A percentile compares a stretch with the other conserved stretches of the same genome.
phyloP scores from a whole-genome alignment of 129 eudicot genomes.

The Flaveria brownii region DNA sequence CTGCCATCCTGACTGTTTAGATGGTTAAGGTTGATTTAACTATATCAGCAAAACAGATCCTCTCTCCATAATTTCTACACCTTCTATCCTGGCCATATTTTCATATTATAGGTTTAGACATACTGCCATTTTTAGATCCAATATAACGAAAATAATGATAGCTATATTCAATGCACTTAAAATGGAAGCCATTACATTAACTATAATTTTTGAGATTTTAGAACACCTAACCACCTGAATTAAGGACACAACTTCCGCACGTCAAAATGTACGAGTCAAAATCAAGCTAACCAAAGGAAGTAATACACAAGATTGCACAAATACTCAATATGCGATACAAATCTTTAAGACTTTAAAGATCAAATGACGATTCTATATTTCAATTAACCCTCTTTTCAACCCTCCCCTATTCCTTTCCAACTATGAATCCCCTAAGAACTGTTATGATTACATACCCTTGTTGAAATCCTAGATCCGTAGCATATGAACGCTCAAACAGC shows the following conservation, averaged over 20 bases:
- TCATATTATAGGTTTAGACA: conserved; percentile 9
- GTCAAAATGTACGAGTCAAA: background rate
- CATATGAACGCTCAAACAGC: background rate
- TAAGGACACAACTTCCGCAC: background rate
- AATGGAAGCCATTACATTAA: background rate
- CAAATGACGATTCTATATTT: conserved; percentile 1
- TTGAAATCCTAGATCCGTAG: background rate
- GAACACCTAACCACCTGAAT: background rate
- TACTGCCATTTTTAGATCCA: background rate
- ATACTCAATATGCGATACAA: conserved; percentile 4
- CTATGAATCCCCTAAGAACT: background rate
- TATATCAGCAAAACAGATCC: conserved; percentile 27
- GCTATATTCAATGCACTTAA: background rate
- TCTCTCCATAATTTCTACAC: conserved; percentile 31
- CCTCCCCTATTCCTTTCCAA: background rate
- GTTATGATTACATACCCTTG: background rate
- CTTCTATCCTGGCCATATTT: conserved; percentile 24
- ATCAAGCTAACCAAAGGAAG: background rate
- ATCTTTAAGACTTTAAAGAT: conserved; percentile 1
- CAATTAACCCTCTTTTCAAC: conserved; percentile 1
- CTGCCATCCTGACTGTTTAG: conserved; percentile 41
- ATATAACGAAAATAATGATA: background rate
- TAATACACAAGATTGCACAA: background rate
- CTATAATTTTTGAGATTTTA: too few relatives aligned
- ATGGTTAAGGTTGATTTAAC: conserved; percentile 23